Evolutionary conservation across 805 yeast genomes (phyloP).

Genomic region (Candida chilensis): DNA sequence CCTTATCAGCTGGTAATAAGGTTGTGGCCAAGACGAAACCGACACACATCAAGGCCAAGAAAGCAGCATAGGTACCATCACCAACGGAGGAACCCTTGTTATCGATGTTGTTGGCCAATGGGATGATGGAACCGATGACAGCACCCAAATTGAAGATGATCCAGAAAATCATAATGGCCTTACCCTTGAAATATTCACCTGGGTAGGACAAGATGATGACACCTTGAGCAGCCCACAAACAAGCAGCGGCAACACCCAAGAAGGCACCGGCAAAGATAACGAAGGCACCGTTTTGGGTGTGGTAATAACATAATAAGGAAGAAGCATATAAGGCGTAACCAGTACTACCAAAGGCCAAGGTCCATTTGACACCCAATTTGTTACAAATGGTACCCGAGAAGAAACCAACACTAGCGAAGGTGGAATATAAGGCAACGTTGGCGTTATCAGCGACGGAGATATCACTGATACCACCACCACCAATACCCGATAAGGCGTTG

Average conservation of each 20-base stretch:
- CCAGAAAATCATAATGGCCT: constrained; percentile 48
- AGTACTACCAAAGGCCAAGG: constrained; percentile 42
- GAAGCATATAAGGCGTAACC: constrained; percentile 48
- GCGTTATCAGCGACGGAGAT: constrained; percentile 35
- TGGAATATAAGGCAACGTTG: constrained; percentile 41
- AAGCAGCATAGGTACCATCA: constrained; percentile 46
- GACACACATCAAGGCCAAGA: constrained; percentile 37
- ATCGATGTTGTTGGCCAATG: constrained; percentile 43
- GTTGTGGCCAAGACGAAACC: constrained; percentile 36
- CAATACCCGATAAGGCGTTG: constrained; percentile 42
- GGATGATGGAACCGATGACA: constrained; percentile 49
- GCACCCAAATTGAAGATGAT: constrained; percentile 54
- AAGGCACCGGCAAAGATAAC: constrained; percentile 48
- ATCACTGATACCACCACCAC: constrained; percentile 33
- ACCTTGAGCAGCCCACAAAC: constrained; percentile 54
- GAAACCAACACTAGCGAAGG: constrained; percentile 50
- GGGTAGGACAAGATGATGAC: constrained; percentile 51
- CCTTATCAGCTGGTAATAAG: constrained; percentile 40
- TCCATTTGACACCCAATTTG: constrained; percentile 32
- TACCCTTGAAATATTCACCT: constrained; percentile 41
- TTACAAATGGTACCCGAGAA: constrained; percentile 48
- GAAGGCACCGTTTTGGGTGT: constrained; percentile 37
- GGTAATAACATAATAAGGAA: constrained; percentile 38
- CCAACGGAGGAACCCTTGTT: constrained; percentile 21
- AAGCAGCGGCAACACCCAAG: constrained; percentile 46